Evolutionary conservation across 345 rosid species (phyloP).

Genomic region (Aquilaria yunnanensis): DNA sequence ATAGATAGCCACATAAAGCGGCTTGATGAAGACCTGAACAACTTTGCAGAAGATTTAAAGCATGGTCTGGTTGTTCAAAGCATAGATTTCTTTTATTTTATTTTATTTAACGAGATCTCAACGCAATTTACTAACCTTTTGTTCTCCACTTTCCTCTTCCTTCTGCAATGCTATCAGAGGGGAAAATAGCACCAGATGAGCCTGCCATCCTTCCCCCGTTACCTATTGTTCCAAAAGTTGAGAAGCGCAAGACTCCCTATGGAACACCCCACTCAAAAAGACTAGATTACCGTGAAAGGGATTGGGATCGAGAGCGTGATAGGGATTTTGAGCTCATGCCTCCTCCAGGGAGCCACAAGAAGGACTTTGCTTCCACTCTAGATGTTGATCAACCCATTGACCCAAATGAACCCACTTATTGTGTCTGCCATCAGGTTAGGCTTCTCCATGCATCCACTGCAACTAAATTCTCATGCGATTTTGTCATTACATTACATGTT

Average conservation of each 20-base stretch:
- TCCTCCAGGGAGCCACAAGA: conserved; percentile 89
- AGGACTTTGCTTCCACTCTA: conserved; percentile 46
- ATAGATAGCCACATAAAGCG: conserved; percentile 92
- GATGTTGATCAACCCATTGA: conserved; percentile 91
- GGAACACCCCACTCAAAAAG: conserved; percentile 83
- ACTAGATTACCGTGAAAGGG: conserved; percentile 71
- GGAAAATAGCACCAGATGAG: conserved; percentile 84
- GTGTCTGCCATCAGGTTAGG: conserved; percentile 96
- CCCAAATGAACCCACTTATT: conserved; percentile 97
- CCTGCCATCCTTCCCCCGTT: conserved; percentile 84
- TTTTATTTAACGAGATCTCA: conserved; percentile 9
- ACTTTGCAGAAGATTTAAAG: conserved; percentile 92
- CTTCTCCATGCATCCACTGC: conserved; percentile 11
- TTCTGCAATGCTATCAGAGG: conserved; percentile 46
- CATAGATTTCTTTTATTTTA: not conserved
- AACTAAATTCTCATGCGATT: conserved; percentile 7
- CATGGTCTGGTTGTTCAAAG: conserved; percentile 43
- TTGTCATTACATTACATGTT: conserved; percentile 1
- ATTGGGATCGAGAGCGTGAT: conserved; percentile 88
- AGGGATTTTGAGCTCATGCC: conserved; percentile 99
- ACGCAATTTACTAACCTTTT: conserved; percentile 12
- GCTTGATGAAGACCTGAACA: conserved; percentile 89
- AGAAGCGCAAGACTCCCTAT: conserved; percentile 59
- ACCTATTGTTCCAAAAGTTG: conserved; percentile 70
- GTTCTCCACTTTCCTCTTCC: conserved; percentile 9